Evolutionary conservation across 2,329 filamentous ascomycete species (phyloP).

Genomic region (Exophiala bonariae): DNA sequence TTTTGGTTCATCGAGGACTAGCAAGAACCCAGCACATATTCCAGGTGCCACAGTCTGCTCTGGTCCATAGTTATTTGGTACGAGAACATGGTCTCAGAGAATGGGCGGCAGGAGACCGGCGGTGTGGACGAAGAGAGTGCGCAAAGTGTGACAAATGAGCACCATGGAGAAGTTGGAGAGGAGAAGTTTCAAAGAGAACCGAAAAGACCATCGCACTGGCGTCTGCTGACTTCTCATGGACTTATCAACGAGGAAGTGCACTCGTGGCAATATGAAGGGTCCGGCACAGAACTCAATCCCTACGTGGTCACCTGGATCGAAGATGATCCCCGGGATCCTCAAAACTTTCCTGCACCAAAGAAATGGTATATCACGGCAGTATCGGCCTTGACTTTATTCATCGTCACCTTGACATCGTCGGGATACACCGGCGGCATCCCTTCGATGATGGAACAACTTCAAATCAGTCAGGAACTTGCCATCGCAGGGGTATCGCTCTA

Average conservation of each 20-base stretch:
- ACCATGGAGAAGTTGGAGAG: too few species aligned
- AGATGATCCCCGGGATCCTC: constrained; percentile 42
- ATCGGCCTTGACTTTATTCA: constrained; percentile 57
- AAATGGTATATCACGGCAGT: constrained; percentile 43
- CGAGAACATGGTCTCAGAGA: too few species aligned
- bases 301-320: constrained; percentile 54
- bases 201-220: constrained; percentile 9
- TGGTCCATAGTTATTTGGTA: too few species aligned
- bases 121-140: too few species aligned
- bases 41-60: too few species aligned
- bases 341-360: constrained; percentile 33
- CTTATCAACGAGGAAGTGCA: constrained; percentile 23
- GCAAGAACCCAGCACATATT: too few species aligned
- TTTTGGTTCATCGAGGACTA: too few species aligned
- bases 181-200: too few species aligned
- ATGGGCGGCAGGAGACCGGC: too few species aligned
- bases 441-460: constrained; percentile 52
- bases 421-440: constrained; percentile 59
- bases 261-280: constrained; percentile 51
- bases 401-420: constrained; percentile 50
- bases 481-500: constrained; percentile 46
- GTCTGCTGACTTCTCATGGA: constrained; percentile 5
- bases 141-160: too few species aligned
- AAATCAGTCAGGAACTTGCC: constrained; percentile 44
- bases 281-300: constrained; percentile 69